These are phyloP conservation scores for Ceratobasidium sp. DNA, from an alignment of 1,284 basidiomycete species.

Conservation along the genomic window DNA sequence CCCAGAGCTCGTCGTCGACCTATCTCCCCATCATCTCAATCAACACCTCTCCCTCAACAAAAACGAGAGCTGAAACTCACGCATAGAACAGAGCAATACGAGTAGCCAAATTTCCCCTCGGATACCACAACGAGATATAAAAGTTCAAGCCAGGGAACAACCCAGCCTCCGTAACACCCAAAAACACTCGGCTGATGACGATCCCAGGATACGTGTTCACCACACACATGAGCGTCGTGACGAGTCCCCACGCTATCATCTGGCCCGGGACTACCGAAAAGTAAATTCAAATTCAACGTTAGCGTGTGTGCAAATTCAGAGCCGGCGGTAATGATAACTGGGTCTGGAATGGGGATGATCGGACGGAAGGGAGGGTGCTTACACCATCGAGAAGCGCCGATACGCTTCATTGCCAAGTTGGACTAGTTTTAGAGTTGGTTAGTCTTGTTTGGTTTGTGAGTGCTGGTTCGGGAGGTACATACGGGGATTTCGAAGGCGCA, in stretches of 20 bases:
- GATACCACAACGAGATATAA: slow-evolving; percentile 66
- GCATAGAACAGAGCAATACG: slow-evolving; percentile 63
- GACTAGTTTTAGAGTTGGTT: neutral
- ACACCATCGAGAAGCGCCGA: slow-evolving; percentile 29
- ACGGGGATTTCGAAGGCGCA: slow-evolving; percentile 33
- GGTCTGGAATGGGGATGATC: no score
- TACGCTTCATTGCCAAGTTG: slow-evolving; percentile 19
- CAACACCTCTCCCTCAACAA: slow-evolving; percentile 17
- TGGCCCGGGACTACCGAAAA: slow-evolving; percentile 1
- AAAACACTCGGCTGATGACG: slow-evolving; percentile 66
- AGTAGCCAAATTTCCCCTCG: slow-evolving; percentile 61
- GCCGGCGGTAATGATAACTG: no score
- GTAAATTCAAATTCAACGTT: no score
- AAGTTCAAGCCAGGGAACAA: slow-evolving; percentile 53
- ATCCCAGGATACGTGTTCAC: slow-evolving; percentile 72
- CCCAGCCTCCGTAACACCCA: slow-evolving; percentile 75
- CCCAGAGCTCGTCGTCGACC: slow-evolving; percentile 41
- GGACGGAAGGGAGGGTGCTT: no score
- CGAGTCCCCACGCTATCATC: slow-evolving; percentile 43
- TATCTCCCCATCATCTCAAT: no score
- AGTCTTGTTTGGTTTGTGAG: neutral
- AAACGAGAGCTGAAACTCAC: slow-evolving; percentile 57
- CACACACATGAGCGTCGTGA: slow-evolving; percentile 72
- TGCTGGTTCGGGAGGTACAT: neutral
- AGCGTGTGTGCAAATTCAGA: no score